These are phyloP conservation scores for Amphichorda felina DNA, from an alignment of 2,329 filamentous ascomycete species.

Conservation along the genomic window DNA sequence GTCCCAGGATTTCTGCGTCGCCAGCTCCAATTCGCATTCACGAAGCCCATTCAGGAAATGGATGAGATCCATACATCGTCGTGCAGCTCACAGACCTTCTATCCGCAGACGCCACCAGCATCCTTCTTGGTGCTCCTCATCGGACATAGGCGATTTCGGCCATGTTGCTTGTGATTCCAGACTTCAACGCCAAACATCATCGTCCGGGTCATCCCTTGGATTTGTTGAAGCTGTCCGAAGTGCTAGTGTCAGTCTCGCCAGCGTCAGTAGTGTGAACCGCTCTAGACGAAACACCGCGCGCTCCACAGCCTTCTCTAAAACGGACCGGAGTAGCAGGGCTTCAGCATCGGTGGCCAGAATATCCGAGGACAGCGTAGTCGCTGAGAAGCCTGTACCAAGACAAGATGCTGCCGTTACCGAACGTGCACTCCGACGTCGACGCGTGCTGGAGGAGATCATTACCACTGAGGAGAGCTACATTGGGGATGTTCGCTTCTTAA, in stretches of 20 bases:
- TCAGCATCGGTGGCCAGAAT: conserved; percentile 47
- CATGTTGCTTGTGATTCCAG: background rate
- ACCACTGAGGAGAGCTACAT: conserved; percentile 83
- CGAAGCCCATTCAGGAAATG: conserved; percentile 53
- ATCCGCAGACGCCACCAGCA: conserved; percentile 2
- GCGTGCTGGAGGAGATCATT: conserved; percentile 76
- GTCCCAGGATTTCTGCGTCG: background rate
- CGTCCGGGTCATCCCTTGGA: conserved; percentile 63
- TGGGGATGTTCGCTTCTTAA: conserved; percentile 72
- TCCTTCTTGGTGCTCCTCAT: too few relatives aligned
- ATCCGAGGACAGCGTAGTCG: conserved; percentile 52
- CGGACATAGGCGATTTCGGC: too few relatives aligned
- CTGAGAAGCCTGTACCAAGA: conserved; percentile 33
- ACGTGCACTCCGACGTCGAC: conserved; percentile 63
- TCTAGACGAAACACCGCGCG: conserved; percentile 40
- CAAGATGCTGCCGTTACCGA: conserved; percentile 59
- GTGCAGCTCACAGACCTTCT: conserved; percentile 27
- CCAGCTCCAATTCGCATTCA: background rate
- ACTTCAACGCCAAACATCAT: conserved; percentile 23
- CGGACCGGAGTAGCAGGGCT: conserved; percentile 50
- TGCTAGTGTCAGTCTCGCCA: conserved; percentile 65
- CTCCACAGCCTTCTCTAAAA: conserved; percentile 42
- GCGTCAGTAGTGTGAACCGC: conserved; percentile 54
- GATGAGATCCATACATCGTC: conserved; percentile 57
- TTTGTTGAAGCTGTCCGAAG: conserved; percentile 76